Conservation (phyloP, 1,139 yeast species). For the Taphrina flavorubra region DNA sequence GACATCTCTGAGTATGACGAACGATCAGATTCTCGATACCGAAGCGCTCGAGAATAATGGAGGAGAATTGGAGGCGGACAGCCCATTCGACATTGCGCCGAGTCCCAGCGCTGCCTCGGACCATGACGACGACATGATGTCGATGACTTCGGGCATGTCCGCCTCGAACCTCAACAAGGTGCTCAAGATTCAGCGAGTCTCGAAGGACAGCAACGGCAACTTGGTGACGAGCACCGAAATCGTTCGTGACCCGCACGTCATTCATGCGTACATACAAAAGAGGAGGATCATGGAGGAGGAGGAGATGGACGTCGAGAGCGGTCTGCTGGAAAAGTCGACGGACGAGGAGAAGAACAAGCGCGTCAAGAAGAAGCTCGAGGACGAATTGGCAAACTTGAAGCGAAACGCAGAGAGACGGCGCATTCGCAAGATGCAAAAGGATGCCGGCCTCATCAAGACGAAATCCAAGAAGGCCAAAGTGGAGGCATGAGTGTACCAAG, state of each 20-base stretch:
- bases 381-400: conserved; percentile 81
- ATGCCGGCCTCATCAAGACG: conserved; percentile 22
- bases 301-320: conserved; percentile 58
- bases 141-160: conserved; percentile 47
- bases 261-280: conserved; percentile 80
- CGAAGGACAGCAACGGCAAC: conserved; percentile 82
- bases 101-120: conserved; percentile 48
- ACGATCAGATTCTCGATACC: conserved; percentile 52
- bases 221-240: conserved; percentile 74
- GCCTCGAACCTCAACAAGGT: conserved; percentile 54
- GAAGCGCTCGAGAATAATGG: conserved; percentile 48
- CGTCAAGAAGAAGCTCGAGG: conserved; percentile 77
- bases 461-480: conserved; percentile 21
- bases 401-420: conserved; percentile 70
- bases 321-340: conserved; percentile 66
- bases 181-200: conserved; percentile 78
- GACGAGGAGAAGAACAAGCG: conserved; percentile 84
- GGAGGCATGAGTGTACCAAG: conserved; percentile 4
- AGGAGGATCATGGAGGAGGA: conserved; percentile 76
- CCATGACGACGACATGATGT: conserved; percentile 52
- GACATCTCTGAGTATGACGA: conserved; percentile 61
- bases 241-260: conserved; percentile 82
- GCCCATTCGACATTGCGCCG: conserved; percentile 37
- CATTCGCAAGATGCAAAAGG: conserved; percentile 60
- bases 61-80: conserved; percentile 13